A percentile compares a stretch with the other conserved stretches of the same genome.
Conservation (phyloP, 352 stramenopile genomes). For the Poterioochromonas sp. region DNA sequence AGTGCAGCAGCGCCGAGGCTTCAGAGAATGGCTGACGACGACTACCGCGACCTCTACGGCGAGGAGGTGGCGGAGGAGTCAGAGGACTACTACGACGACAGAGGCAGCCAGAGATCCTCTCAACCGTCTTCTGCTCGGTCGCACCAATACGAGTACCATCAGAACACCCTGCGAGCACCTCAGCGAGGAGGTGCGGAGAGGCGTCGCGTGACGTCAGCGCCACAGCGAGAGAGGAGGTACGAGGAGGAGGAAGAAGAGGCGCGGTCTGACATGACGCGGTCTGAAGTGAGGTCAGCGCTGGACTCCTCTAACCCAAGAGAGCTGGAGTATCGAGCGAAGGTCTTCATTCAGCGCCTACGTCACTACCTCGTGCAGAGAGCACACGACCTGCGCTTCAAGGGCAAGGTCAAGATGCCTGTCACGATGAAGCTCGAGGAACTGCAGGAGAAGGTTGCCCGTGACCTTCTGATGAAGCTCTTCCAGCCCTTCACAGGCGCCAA, state of each 20-base stretch:
- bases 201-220: too few species aligned
- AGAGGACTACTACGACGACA: background rate
- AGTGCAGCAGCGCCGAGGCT: background rate
- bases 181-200: too few species aligned
- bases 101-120: too few species aligned
- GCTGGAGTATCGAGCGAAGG: constrained; percentile 18
- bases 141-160: background rate
- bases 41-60: background rate
- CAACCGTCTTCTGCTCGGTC: background rate
- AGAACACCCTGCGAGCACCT: background rate
- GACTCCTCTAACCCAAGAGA: background rate
- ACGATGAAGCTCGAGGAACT: background rate
- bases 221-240: too few species aligned
- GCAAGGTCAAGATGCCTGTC: background rate
- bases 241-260: too few species aligned
- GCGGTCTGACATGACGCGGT: too few species aligned
- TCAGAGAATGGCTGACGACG: too few species aligned
- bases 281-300: background rate
- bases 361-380: background rate
- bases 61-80: background rate
- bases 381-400: background rate
- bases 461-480: background rate
- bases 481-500: background rate
- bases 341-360: constrained; percentile 6
- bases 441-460: background rate